Evolutionary conservation across 2,329 filamentous ascomycete species (phyloP).

Genomic region (Microcyclospora tardicrescens): DNA sequence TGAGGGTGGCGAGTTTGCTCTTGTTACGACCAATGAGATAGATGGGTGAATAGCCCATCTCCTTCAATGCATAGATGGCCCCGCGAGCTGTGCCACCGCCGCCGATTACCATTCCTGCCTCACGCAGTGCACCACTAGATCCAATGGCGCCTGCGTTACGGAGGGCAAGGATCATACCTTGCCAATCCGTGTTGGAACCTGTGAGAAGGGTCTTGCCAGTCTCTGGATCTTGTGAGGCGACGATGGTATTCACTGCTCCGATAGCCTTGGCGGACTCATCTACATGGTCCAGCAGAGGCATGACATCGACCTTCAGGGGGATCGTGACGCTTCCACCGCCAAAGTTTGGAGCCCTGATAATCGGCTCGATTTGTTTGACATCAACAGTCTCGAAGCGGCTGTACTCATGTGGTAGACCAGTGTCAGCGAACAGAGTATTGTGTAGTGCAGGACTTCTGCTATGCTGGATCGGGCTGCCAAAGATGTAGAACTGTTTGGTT

Average conservation of each 20-base stretch:
- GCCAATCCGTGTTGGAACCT: conserved; percentile 93
- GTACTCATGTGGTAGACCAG: conserved; percentile 79
- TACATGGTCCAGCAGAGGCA: conserved; percentile 65
- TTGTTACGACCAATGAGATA: conserved; percentile 72
- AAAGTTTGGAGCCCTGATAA: conserved; percentile 62
- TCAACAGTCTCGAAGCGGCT: conserved; percentile 59
- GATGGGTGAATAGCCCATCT: conserved; percentile 72
- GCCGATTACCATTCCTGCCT: conserved; percentile 69
- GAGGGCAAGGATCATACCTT: conserved; percentile 75
- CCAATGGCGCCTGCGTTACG: conserved; percentile 50
- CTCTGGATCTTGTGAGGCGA: conserved; percentile 39
- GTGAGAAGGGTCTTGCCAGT: conserved; percentile 39
- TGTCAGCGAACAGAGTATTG: conserved; percentile 65
- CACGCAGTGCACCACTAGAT: conserved; percentile 15
- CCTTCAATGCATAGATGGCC: conserved; percentile 75
- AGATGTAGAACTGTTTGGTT: conserved; percentile 67
- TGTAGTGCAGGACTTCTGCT: conserved; percentile 83
- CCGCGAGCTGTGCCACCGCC: conserved; percentile 86
- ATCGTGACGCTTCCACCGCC: conserved; percentile 94
- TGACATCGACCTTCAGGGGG: conserved; percentile 81
- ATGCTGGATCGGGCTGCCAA: conserved; percentile 70
- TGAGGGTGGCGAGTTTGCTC: conserved; percentile 54
- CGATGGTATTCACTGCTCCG: conserved; percentile 88
- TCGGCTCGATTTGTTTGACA: conserved; percentile 45
- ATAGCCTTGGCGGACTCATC: conserved; percentile 68